Percentiles rank a stretch among this genome's conserved stretches.
phyloP scores from a whole-genome alignment of 2,329 filamentous ascomycete species.

The Alternaria novae-zelandiae region DNA sequence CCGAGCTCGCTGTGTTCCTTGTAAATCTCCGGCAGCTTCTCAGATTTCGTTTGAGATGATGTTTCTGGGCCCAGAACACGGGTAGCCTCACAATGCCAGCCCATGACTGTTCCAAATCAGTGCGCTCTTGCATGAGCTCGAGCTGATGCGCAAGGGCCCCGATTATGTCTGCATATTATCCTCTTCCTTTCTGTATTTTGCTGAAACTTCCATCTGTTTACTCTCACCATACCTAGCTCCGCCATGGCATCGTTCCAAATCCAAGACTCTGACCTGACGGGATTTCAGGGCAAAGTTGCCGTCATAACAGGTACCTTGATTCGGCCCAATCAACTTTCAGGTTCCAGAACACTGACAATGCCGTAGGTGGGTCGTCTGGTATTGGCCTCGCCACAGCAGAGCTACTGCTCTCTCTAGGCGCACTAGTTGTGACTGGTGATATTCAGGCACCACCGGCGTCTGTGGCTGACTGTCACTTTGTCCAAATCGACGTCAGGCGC shows the following conservation, averaged over 20 bases:
- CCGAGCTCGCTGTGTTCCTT: background rate
- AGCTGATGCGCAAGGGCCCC: background rate
- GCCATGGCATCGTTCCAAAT: constrained; percentile 31
- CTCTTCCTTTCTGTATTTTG: background rate
- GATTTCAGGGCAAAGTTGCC: constrained; percentile 27
- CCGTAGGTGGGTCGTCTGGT: constrained; percentile 61
- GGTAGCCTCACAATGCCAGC: background rate
- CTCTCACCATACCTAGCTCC: background rate
- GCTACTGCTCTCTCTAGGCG: constrained; percentile 59
- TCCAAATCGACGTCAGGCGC: constrained; percentile 52
- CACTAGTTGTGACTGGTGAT: constrained; percentile 63
- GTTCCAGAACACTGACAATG: background rate
- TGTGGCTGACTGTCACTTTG: constrained; percentile 30
- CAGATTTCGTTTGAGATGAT: constrained; percentile 7
- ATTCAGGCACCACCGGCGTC: constrained; percentile 49
- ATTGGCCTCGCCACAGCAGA: constrained; percentile 64
- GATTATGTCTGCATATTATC: constrained; percentile 7
- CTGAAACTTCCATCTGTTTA: background rate
- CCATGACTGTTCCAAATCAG: background rate
- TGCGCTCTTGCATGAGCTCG: background rate
- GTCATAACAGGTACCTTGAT: constrained; percentile 25
- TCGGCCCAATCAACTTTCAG: background rate
- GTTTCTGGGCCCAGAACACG: background rate
- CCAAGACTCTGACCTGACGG: constrained; percentile 24
- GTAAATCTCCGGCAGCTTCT: background rate